Evolutionary conservation across 768 basidiomycete genomes (phyloP).

Genomic region (Multifurca ochricompacta): DNA sequence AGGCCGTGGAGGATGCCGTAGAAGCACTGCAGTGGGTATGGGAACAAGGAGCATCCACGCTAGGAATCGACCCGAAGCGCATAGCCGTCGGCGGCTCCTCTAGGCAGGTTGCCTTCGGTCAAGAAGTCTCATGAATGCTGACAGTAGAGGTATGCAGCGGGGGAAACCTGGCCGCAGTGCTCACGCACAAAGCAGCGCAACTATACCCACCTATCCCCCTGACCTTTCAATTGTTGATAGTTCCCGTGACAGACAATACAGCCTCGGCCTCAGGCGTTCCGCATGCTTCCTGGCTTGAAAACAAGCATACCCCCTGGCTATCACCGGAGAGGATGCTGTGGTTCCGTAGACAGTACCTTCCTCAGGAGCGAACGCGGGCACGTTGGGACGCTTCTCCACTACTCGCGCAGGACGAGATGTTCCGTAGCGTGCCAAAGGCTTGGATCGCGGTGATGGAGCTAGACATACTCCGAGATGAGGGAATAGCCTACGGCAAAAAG

Average conservation of each 20-base stretch:
- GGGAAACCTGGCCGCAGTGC: constrained; percentile 59
- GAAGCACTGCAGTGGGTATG: constrained; percentile 58
- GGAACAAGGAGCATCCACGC: constrained; percentile 36
- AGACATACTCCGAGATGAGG: constrained; percentile 63
- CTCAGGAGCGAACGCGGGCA: constrained; percentile 47
- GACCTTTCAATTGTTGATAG: constrained; percentile 56
- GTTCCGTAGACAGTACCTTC: constrained; percentile 65
- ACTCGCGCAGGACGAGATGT: constrained; percentile 51
- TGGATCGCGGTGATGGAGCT: constrained; percentile 60
- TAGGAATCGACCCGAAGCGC: constrained; percentile 42
- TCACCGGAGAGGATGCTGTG: constrained; percentile 59
- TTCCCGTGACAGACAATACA: constrained; percentile 70
- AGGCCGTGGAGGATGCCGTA: constrained; percentile 64
- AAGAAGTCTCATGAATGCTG: background rate
- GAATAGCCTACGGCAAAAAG: constrained; percentile 53
- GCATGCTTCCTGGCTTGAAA: constrained; percentile 48
- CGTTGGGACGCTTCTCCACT: constrained; percentile 67
- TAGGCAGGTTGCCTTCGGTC: constrained; percentile 34
- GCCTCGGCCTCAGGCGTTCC: constrained; percentile 33
- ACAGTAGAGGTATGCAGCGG: constrained; percentile 36
- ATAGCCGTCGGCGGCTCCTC: constrained; percentile 71
- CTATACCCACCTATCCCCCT: constrained; percentile 43
- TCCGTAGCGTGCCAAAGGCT: constrained; percentile 44
- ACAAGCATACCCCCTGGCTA: constrained; percentile 52
- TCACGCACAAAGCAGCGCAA: constrained; percentile 54